These are phyloP conservation scores for Pyracantha coccinea DNA, from an alignment of 331 rosid species.

Conservation along the genomic window DNA sequence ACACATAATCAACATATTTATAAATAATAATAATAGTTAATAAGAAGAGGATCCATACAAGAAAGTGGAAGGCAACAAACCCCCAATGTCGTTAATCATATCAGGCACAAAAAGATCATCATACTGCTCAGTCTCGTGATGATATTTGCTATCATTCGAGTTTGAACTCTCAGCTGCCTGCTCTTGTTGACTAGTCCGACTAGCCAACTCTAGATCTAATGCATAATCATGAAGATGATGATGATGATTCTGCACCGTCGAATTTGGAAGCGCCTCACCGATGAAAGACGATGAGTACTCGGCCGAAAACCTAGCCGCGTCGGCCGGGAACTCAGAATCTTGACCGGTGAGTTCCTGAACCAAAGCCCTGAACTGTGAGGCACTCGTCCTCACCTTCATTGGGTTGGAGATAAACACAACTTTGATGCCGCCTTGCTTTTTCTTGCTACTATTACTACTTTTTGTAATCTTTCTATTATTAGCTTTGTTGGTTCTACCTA, in stretches of 20 bases:
- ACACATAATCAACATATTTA: too few relatives aligned
- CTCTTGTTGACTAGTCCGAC: not conserved
- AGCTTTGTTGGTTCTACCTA: not conserved
- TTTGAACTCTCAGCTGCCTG: not conserved
- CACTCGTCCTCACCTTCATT: slow-evolving; percentile 52
- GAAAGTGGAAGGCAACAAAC: not conserved
- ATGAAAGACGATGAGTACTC: not conserved
- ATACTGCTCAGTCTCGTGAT: not conserved
- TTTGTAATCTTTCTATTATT: not conserved
- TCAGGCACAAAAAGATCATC: slow-evolving; percentile 9
- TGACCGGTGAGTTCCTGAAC: slow-evolving; percentile 83
- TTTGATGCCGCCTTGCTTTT: slow-evolving; percentile 37
- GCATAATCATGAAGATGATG: not conserved
- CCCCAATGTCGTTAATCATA: not conserved
- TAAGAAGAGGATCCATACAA: not conserved
- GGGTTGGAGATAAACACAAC: slow-evolving; percentile 80
- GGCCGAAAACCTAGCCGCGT: slow-evolving; percentile 24
- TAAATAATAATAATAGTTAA: not conserved
- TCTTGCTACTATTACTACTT: not conserved
- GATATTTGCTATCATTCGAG: not conserved
- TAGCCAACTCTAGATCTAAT: not conserved
- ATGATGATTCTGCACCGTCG: not conserved
- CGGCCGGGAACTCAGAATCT: slow-evolving; percentile 41
- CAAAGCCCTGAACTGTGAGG: slow-evolving; percentile 49
- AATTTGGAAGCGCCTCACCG: too few relatives aligned